phyloP scores from a whole-genome alignment of 140 eudicot genomes.

The Stevia rebaudiana region DNA sequence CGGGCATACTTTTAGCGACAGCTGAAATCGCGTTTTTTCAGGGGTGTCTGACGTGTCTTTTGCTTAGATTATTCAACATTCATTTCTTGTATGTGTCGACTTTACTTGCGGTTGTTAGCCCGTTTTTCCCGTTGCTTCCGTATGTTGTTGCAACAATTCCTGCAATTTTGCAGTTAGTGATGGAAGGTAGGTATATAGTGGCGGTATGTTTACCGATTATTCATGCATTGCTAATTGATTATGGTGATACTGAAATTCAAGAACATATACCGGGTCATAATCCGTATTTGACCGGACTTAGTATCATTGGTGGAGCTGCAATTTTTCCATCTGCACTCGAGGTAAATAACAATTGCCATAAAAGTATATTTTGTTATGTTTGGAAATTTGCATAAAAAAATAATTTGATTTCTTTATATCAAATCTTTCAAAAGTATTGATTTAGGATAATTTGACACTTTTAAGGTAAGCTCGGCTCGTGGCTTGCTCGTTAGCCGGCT shows the following conservation, averaged over 20 bases:
- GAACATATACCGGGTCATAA: constrained; percentile 84
- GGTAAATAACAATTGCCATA: constrained; percentile 35
- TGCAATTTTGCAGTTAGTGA: constrained; percentile 63
- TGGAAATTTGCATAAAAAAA: neutral
- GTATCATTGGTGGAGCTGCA: constrained; percentile 95
- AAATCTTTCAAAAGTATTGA: neutral
- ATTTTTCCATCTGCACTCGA: constrained; percentile 80
- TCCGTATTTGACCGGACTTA: constrained; percentile 85
- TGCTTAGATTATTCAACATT: constrained; percentile 70
- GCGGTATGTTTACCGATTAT: constrained; percentile 51
- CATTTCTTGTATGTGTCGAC: constrained; percentile 91
- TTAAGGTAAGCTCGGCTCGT: neutral
- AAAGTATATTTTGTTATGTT: neutral
- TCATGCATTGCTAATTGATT: constrained; percentile 66
- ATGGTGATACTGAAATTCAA: constrained; percentile 62
- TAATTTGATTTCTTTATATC: neutral
- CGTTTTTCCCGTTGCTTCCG: constrained; percentile 73
- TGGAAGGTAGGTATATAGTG: constrained; percentile 71
- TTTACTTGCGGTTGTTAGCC: constrained; percentile 70
- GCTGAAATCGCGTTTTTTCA: constrained; percentile 83
- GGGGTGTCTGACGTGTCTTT: constrained; percentile 89
- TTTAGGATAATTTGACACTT: neutral
- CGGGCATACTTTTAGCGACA: constrained; percentile 78
- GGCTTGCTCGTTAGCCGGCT: too few species aligned
- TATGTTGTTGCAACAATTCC: constrained; percentile 68